These are phyloP conservation scores for Alternaria ethzedia DNA, from an alignment of 2,329 filamentous ascomycete species.

Conservation along the genomic window DNA sequence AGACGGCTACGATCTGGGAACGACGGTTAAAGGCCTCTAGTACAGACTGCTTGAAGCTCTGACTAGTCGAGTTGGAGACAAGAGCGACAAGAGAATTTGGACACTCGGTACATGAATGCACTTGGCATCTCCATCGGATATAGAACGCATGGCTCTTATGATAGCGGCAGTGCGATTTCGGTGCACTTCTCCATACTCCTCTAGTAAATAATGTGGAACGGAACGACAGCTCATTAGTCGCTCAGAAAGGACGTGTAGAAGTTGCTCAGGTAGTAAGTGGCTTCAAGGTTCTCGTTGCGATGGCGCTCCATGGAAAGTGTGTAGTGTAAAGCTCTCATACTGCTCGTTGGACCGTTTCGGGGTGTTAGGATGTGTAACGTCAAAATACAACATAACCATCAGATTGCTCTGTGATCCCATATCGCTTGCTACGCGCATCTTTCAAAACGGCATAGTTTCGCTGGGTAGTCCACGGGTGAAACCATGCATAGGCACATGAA, in stretches of 20 bases:
- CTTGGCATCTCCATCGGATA: background rate
- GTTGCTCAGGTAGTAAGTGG: background rate
- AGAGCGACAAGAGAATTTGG: slow-evolving; percentile 11
- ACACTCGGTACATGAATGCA: background rate
- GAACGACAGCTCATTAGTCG: background rate
- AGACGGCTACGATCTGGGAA: slow-evolving; percentile 28
- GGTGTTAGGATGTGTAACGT: slow-evolving; percentile 14
- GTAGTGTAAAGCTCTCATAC: background rate
- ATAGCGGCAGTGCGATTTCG: background rate
- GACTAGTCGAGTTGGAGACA: slow-evolving; percentile 9
- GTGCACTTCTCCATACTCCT: background rate
- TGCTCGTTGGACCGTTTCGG: background rate
- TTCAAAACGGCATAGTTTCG: background rate
- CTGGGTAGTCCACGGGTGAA: background rate
- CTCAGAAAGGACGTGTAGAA: background rate
- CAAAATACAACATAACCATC: slow-evolving; percentile 12
- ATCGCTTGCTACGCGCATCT: background rate
- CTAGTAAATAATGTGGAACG: background rate
- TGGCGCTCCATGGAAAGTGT: background rate
- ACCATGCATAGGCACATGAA: slow-evolving; percentile 1
- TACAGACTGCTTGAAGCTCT: background rate
- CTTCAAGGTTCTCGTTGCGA: background rate
- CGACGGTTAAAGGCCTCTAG: slow-evolving; percentile 29
- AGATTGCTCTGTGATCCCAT: slow-evolving; percentile 3
- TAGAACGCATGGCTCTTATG: background rate